phyloP scores from a whole-genome alignment of 352 stramenopile species.

The Phytophthora megakarya region DNA sequence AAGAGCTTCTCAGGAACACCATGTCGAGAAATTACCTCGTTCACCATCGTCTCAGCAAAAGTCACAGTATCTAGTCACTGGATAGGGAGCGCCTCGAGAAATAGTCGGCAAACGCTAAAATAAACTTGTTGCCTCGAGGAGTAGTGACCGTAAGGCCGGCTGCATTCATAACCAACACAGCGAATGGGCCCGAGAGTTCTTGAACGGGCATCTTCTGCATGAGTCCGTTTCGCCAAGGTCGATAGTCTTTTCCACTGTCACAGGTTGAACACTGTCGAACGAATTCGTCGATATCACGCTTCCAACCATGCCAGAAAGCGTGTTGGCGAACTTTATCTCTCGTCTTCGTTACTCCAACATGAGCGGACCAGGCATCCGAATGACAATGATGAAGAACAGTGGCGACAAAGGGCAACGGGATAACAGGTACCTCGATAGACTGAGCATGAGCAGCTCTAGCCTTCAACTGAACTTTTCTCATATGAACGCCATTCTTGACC shows the following conservation, averaged over 20 bases:
- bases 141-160: neutral
- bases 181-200: neutral
- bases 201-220: neutral
- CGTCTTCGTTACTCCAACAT: neutral
- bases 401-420: neutral
- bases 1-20: neutral
- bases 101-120: slow-evolving; percentile 1
- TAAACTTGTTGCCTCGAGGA: neutral
- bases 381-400: neutral
- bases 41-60: neutral
- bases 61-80: too few species aligned
- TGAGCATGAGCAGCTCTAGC: neutral
- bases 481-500: neutral
- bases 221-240: neutral
- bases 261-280: neutral
- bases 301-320: slow-evolving; percentile 1
- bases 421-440: neutral
- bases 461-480: neutral
- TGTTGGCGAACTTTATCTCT: neutral
- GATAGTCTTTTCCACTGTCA: neutral
- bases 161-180: neutral
- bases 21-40: neutral
- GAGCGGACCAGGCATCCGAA: neutral
- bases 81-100: neutral
- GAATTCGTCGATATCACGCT: neutral